Evolutionary conservation across 208 protist species (phyloP).

Genomic region (Leishmania arabica): DNA sequence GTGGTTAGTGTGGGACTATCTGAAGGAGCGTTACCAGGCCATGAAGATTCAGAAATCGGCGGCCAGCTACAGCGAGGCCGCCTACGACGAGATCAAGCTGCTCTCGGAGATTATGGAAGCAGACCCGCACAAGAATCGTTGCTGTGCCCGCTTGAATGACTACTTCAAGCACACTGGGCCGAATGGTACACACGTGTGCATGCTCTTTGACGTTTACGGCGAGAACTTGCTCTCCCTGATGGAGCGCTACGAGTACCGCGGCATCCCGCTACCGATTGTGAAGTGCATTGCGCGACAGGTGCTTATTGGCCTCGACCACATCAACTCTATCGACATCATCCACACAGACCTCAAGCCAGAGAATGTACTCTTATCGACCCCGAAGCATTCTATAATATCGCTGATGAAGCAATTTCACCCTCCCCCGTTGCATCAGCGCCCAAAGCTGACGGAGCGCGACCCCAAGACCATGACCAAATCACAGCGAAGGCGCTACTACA

Average conservation of each 20-base stretch:
- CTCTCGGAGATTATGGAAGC: conserved; percentile 83
- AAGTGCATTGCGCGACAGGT: conserved; percentile 92
- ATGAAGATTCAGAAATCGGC: conserved; percentile 87
- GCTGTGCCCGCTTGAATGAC: conserved; percentile 86
- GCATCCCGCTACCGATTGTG: conserved; percentile 94
- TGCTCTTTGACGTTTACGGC: conserved; percentile 98
- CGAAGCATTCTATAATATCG: conserved; percentile 85
- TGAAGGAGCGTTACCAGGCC: conserved; percentile 91
- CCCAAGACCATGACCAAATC: conserved; percentile 93
- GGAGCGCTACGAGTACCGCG: conserved; percentile 94
- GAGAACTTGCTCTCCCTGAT: conserved; percentile 97
- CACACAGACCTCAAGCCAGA: conserved; percentile 98
- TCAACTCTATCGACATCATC: conserved; percentile 95
- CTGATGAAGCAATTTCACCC: conserved; percentile 85
- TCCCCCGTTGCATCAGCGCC: conserved; percentile 71
- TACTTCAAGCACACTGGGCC: conserved; percentile 89
- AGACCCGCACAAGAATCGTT: conserved; percentile 66
- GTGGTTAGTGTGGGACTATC: conserved; percentile 97
- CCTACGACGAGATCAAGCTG: conserved; percentile 84
- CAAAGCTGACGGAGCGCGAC: conserved; percentile 78
- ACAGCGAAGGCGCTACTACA: conserved; percentile 90
- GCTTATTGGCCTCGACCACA: conserved; percentile 94
- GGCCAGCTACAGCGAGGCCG: conserved; percentile 79
- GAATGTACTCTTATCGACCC: conserved; percentile 93
- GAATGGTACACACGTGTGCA: conserved; percentile 94